Percentiles rank a stretch among this genome's conserved stretches.
phyloP scores from a whole-genome alignment of 2,329 filamentous ascomycete species.

The Colletotrichum sp. region DNA sequence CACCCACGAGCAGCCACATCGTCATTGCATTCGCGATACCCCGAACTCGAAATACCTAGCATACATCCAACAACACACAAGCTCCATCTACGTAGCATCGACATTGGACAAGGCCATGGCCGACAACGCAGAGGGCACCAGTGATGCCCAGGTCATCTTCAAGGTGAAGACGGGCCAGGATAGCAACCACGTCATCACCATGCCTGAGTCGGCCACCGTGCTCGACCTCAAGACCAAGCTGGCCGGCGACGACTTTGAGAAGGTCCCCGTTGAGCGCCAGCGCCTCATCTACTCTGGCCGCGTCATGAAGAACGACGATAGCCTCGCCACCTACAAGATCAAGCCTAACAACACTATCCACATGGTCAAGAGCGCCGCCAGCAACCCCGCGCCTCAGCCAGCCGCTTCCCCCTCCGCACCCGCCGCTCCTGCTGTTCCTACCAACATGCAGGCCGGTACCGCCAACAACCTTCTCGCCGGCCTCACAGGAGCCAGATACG shows the following conservation, averaged over 20 bases:
- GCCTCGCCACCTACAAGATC: conserved; percentile 87
- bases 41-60: background rate
- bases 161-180: conserved; percentile 98
- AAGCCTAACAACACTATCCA: conserved; percentile 96
- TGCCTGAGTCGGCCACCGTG: conserved; percentile 77
- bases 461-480: conserved; percentile 91
- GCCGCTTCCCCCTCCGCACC: conserved; percentile 46
- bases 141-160: conserved; percentile 86
- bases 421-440: conserved; percentile 67
- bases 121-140: conserved; percentile 63
- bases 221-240: conserved; percentile 91
- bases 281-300: conserved; percentile 97
- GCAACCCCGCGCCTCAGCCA: conserved; percentile 65
- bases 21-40: background rate
- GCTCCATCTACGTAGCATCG: background rate
- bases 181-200: conserved; percentile 81
- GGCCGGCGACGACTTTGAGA: conserved; percentile 79
- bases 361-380: conserved; percentile 93
- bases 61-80: background rate
- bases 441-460: conserved; percentile 81
- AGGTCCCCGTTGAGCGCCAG: conserved; percentile 86
- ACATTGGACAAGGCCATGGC: conserved; percentile 55
- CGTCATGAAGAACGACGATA: conserved; percentile 94
- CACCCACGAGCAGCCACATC: background rate
- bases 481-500: conserved; percentile 91